These are phyloP conservation scores for Fraxinus platypoda DNA, from an alignment of 305 asterid species.

Conservation along the genomic window DNA sequence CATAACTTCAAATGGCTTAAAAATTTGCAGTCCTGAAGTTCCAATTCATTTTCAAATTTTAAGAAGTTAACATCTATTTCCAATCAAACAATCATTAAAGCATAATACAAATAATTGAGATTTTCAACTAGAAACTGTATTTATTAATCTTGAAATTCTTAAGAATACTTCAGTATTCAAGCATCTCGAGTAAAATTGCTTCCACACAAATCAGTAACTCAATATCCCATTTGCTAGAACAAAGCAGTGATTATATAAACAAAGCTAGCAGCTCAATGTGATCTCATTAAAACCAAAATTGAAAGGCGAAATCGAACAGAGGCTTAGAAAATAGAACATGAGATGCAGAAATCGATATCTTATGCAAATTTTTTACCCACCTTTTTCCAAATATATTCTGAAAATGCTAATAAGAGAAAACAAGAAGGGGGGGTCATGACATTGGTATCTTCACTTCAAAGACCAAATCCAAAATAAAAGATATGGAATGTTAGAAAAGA, in stretches of 20 bases:
- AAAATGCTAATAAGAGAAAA: constrained; percentile 20
- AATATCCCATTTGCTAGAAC: background rate
- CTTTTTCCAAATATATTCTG: constrained; percentile 20
- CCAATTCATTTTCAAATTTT: background rate
- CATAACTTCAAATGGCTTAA: too few relatives aligned
- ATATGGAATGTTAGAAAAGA: constrained; percentile 26
- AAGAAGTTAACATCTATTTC: background rate
- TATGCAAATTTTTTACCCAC: constrained; percentile 4
- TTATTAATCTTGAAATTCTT: background rate
- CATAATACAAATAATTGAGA: background rate
- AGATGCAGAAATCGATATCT: constrained; percentile 24
- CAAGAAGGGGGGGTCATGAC: constrained; percentile 29
- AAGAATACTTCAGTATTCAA: background rate
- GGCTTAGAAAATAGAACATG: background rate
- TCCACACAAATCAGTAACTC: background rate
- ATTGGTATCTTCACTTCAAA: constrained; percentile 37
- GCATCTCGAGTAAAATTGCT: background rate
- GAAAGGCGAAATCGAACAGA: constrained; percentile 17
- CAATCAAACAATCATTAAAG: background rate
- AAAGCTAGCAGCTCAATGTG: constrained; percentile 30
- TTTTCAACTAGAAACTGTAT: constrained; percentile 12
- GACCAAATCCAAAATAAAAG: constrained; percentile 18
- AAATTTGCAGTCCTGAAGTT: too few relatives aligned
- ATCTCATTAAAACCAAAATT: constrained; percentile 30
- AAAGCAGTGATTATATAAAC: background rate